A percentile compares a stretch with the other conserved stretches of the same genome.
These are phyloP conservation scores for Fusarium neocosmosporiellum DNA, from an alignment of 2,329 filamentous ascomycete species.

Conservation along the genomic window DNA sequence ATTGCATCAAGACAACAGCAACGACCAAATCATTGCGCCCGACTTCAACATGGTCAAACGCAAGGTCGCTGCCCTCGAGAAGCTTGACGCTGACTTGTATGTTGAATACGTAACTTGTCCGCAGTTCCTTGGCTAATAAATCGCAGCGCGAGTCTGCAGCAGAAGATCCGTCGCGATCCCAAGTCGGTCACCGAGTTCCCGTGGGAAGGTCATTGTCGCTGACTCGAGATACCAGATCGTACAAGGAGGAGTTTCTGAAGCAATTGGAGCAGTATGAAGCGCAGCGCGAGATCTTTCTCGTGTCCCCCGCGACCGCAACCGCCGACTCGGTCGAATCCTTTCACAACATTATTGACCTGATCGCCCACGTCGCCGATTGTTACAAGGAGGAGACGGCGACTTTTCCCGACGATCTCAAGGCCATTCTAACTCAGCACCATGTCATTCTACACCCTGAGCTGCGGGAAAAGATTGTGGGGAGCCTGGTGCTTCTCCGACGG, in stretches of 20 bases:
- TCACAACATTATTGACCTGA: slow-evolving; percentile 91
- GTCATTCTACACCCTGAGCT: slow-evolving; percentile 83
- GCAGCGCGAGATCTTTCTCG: slow-evolving; percentile 90
- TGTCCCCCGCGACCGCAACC: slow-evolving; percentile 81
- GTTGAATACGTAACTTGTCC: slow-evolving; percentile 37
- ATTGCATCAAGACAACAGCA: slow-evolving; percentile 15
- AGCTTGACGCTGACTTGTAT: slow-evolving; percentile 89
- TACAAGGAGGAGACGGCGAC: slow-evolving; percentile 83
- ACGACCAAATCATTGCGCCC: not conserved
- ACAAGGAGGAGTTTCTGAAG: slow-evolving; percentile 87
- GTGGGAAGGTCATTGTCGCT: slow-evolving; percentile 13
- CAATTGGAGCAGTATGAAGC: slow-evolving; percentile 94
- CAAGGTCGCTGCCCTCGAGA: slow-evolving; percentile 92
- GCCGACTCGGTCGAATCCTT: slow-evolving; percentile 85
- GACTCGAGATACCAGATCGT: slow-evolving; percentile 68
- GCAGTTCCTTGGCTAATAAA: slow-evolving; percentile 40
- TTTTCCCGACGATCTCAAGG: slow-evolving; percentile 84
- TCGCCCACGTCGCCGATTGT: slow-evolving; percentile 93
- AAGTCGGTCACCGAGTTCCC: slow-evolving; percentile 60
- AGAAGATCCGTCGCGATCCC: slow-evolving; percentile 91
- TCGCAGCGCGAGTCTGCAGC: slow-evolving; percentile 82
- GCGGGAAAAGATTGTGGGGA: slow-evolving; percentile 93
- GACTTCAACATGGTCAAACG: slow-evolving; percentile 76
- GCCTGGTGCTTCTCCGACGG: slow-evolving; percentile 85
- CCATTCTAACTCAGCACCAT: slow-evolving; percentile 85